Conservation (phyloP, 2,329 filamentous ascomycete species). For the Thielaviopsis cerberus region DNA sequence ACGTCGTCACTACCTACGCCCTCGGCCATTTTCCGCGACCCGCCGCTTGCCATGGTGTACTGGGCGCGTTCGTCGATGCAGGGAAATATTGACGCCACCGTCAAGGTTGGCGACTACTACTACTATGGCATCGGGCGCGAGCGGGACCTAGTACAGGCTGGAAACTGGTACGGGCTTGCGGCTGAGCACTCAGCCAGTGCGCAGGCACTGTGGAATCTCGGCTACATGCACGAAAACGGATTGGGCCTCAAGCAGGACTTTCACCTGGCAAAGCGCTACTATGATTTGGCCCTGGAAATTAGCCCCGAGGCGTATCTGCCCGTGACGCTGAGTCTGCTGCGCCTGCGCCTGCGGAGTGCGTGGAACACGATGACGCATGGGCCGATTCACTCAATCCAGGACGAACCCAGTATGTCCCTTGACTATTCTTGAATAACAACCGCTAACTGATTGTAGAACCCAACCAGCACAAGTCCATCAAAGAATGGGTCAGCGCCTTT, state of each 20-base stretch:
- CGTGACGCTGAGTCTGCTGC: slow-evolving; percentile 72
- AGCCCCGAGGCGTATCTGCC: slow-evolving; percentile 89
- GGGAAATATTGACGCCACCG: slow-evolving; percentile 76
- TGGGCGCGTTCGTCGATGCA: slow-evolving; percentile 92
- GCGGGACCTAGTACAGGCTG: slow-evolving; percentile 64
- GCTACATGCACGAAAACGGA: slow-evolving; percentile 99
- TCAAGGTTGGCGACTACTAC: slow-evolving; percentile 99
- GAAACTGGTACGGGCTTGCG: slow-evolving; percentile 78
- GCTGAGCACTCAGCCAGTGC: slow-evolving; percentile 83
- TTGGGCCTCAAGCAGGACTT: slow-evolving; percentile 86
- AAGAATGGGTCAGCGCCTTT: slow-evolving; percentile 77
- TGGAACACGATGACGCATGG: slow-evolving; percentile 90
- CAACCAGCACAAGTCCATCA: slow-evolving; percentile 56
- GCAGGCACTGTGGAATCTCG: slow-evolving; percentile 89
- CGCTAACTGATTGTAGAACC: too few relatives aligned
- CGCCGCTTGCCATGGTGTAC: slow-evolving; percentile 60
- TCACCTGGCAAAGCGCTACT: slow-evolving; percentile 89
- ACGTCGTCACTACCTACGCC: slow-evolving; percentile 7
- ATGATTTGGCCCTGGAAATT: slow-evolving; percentile 78
- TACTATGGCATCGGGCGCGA: slow-evolving; percentile 60
- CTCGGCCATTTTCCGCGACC: slow-evolving; percentile 27
- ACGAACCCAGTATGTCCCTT: slow-evolving; percentile 55
- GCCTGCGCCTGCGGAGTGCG: slow-evolving; percentile 66
- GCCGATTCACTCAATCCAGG: slow-evolving; percentile 77
- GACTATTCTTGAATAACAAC: too few relatives aligned